Percentiles rank a stretch among this genome's conserved stretches.
Conservation (phyloP, 257 asterid genomes). For the Penstemon eatonii region DNA sequence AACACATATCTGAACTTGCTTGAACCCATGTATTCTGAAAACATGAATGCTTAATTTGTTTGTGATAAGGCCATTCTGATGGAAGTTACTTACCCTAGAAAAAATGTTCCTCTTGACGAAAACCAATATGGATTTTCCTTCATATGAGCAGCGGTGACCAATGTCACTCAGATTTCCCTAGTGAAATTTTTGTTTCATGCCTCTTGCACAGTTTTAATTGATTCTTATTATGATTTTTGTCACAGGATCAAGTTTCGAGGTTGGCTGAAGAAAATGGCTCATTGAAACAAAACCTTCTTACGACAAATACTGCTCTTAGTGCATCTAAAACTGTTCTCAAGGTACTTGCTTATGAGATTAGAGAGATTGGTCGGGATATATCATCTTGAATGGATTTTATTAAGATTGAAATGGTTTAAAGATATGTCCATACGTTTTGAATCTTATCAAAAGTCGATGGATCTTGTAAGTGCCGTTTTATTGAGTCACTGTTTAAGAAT, state of each 20-base stretch:
- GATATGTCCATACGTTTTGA: conserved; percentile 9
- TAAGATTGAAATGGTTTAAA: conserved; percentile 13
- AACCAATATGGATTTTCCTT: neutral
- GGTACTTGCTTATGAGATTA: conserved; percentile 43
- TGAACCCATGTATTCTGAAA: neutral
- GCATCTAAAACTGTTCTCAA: conserved; percentile 57
- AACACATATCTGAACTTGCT: conserved; percentile 9
- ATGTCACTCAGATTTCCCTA: conserved; percentile 8
- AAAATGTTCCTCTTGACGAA: neutral
- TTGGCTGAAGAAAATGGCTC: conserved; percentile 78
- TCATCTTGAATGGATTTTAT: conserved; percentile 8
- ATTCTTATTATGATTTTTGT: conserved; percentile 23
- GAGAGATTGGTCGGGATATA: conserved; percentile 21
- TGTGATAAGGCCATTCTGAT: neutral
- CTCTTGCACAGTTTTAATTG: conserved; percentile 28
- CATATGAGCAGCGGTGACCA: conserved; percentile 3
- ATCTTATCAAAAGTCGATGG: conserved; percentile 5
- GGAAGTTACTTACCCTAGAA: neutral
- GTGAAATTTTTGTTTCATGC: conserved; percentile 5
- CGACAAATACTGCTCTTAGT: conserved; percentile 54
- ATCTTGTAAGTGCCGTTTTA: conserved; percentile 1
- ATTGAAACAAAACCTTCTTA: conserved; percentile 64
- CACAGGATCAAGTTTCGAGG: conserved; percentile 73
- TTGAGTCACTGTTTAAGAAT: conserved; percentile 4
- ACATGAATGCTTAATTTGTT: neutral